phyloP scores from a whole-genome alignment of 2,329 filamentous ascomycete genomes.

The Helotiales sp. region DNA sequence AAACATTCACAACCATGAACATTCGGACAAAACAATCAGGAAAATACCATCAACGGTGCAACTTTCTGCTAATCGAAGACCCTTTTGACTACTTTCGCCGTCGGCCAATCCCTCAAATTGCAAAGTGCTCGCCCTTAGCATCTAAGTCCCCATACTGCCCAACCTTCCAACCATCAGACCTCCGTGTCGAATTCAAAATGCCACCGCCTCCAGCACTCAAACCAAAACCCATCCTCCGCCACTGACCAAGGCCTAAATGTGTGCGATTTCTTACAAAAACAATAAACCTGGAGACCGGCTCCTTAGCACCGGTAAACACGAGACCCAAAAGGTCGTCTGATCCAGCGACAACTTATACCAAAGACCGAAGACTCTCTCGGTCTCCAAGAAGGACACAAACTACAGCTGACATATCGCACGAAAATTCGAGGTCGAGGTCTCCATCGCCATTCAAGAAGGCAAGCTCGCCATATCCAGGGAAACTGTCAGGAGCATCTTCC shows the following conservation, averaged over 20 bases:
- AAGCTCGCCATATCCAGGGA: slow-evolving; percentile 1
- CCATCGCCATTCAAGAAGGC: background rate
- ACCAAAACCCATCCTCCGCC: background rate
- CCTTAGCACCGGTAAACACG: background rate
- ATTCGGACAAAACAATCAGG: no score
- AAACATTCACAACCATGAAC: no score
- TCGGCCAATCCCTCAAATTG: no score
- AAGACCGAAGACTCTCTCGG: background rate
- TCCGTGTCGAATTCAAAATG: background rate
- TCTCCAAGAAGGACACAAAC: background rate
- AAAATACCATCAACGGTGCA: no score
- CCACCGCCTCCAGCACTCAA: background rate
- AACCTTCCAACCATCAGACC: background rate
- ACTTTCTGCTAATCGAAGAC: no score
- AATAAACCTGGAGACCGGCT: background rate
- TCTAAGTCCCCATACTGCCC: no score
- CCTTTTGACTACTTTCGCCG: no score
- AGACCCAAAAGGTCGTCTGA: background rate
- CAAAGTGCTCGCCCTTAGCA: no score
- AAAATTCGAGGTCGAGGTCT: background rate
- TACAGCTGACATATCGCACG: background rate
- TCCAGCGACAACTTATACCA: background rate
- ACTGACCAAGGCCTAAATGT: background rate
- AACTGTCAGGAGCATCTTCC: background rate
- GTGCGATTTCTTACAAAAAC: background rate